phyloP scores from a whole-genome alignment of 768 basidiomycete genomes.

The Russula emetica region DNA sequence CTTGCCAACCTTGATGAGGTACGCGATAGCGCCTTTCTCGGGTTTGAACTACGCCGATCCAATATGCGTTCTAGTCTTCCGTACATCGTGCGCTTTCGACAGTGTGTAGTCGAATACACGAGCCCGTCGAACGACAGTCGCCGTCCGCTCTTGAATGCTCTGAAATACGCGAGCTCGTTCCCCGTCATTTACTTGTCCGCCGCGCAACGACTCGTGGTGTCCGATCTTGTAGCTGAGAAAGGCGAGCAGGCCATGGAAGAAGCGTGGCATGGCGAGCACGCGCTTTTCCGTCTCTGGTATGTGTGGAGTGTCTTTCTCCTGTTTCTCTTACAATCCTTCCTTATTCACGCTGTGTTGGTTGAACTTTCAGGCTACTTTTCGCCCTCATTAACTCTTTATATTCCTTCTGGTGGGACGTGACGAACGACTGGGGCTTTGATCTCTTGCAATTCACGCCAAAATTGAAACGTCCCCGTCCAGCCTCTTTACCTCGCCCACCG shows the following conservation, averaged over 20 bases:
- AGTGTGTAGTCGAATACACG: conserved; percentile 83
- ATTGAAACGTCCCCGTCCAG: conserved; percentile 29
- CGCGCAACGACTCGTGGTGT: conserved; percentile 69
- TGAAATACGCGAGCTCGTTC: conserved; percentile 96
- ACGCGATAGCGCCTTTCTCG: conserved; percentile 27
- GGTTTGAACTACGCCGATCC: conserved; percentile 3
- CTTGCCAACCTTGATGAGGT: conserved; percentile 86
- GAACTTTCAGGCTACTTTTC: conserved; percentile 63
- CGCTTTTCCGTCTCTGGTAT: conserved; percentile 81
- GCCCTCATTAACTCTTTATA: conserved; percentile 87
- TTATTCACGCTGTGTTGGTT: neutral
- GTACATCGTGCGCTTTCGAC: conserved; percentile 87
- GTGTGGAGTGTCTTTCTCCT: neutral
- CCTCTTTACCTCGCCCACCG: conserved; percentile 41
- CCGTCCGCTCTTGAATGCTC: conserved; percentile 81
- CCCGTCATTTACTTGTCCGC: conserved; percentile 95
- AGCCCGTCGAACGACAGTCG: conserved; percentile 57
- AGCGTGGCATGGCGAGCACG: conserved; percentile 72
- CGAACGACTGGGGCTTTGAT: conserved; percentile 94
- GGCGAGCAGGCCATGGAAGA: conserved; percentile 42
- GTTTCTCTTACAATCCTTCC: neutral
- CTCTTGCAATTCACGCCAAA: conserved; percentile 45
- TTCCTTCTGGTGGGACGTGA: conserved; percentile 99
- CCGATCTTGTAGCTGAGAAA: conserved; percentile 51
- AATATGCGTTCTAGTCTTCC: conserved; percentile 57